phyloP scores from a whole-genome alignment of 768 basidiomycete genomes.

The Boletus rubroflammeus region DNA sequence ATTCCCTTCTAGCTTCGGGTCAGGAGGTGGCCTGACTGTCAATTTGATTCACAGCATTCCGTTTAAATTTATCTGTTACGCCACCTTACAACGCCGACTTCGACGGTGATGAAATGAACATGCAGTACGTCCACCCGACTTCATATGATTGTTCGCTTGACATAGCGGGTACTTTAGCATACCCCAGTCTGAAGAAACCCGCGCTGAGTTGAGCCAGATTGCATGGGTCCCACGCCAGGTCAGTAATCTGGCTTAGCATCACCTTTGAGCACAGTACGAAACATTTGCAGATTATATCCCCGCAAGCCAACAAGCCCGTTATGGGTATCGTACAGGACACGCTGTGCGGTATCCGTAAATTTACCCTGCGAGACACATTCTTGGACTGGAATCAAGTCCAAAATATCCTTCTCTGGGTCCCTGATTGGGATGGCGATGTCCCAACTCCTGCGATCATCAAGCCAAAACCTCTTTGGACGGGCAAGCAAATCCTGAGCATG shows the following conservation, averaged over 20 bases:
- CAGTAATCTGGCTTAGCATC: conserved; percentile 8
- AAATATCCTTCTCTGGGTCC: conserved; percentile 97
- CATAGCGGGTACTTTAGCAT: conserved; percentile 50
- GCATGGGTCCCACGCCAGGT: conserved; percentile 98
- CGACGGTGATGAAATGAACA: conserved; percentile 99
- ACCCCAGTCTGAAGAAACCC: conserved; percentile 96
- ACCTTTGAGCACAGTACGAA: background rate
- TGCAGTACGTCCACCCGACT: conserved; percentile 73
- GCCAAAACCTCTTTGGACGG: conserved; percentile 96
- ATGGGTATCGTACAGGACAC: conserved; percentile 99
- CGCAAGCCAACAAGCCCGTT: conserved; percentile 98
- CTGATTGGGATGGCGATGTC: conserved; percentile 92
- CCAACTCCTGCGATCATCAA: conserved; percentile 94
- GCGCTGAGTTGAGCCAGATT: conserved; percentile 96
- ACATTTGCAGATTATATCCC: conserved; percentile 82
- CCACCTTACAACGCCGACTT: conserved; percentile 99
- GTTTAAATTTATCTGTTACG: conserved; percentile 95
- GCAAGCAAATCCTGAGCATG: conserved; percentile 93
- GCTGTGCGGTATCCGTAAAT: conserved; percentile 94
- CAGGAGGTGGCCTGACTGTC: conserved; percentile 19
- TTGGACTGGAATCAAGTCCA: conserved; percentile 95
- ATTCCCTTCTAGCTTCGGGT: background rate
- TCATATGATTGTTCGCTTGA: conserved; percentile 4
- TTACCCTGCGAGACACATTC: conserved; percentile 93
- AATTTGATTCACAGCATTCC: conserved; percentile 64